Evolutionary conservation across 495 filamentous ascomycete genomes (phyloP), one percentile per base, ranked within the genome.

Genomic region (Margaritispora aquatica): DNA sequence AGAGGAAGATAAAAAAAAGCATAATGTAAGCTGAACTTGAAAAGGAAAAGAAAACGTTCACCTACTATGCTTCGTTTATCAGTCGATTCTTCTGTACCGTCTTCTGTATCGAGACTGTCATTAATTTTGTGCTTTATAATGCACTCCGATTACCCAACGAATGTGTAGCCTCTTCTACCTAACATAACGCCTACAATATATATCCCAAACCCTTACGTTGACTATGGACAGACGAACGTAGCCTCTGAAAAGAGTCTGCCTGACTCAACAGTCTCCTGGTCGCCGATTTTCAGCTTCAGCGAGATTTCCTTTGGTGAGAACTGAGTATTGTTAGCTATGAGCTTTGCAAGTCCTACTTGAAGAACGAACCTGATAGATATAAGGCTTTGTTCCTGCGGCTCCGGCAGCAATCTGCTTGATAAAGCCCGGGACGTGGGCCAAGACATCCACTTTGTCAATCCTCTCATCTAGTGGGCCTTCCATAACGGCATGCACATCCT

Each of bases 361-460:
- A 36, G 11, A 15, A 68, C 77, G 44, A 67, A 93, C 92, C 82
- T 96, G 93, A 76, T 96, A 98, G 68, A 98, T 97, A 70, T 96
- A 98, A 9, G 94, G 95, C 75, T 89, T 90, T 21, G 94, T 93
- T 60, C 94, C 94, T 1, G 85, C 89, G 44, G 92, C 89, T 46
- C 80, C 84, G 38, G 88, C 89, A 11, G 95, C 90, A 70, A 98
- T 88, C 51, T 80, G 84, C 83, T 97, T 98, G 67, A 98, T 86
- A 66, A 98, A 96, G 26, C 88, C 88, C 2, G 94, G 94, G 51
- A 97, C 88, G 69, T 98, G 90, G 9, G 86, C 89, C 92, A 98
- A 95, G 56, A 98, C 87, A 71, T 98, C 95, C 51, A 98, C 83
- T 61, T 89, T 84, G 71, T 98, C 95, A 26, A 88, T 69, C 48